Base-by-base conservation (phyloP, 1,139 yeast species). In the Arxiozyma heterogenica region DNA sequence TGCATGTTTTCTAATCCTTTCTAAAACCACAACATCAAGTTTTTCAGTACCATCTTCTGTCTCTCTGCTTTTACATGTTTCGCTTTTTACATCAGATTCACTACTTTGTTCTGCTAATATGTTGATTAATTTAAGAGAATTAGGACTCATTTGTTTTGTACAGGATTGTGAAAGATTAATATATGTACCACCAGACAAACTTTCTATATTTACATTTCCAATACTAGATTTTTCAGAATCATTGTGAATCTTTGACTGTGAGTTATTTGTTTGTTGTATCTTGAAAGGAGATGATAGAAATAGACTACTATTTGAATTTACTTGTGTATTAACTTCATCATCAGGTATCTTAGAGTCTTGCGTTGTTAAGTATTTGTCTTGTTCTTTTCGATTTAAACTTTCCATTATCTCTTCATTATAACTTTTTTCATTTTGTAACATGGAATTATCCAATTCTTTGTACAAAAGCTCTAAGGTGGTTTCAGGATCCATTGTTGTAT, bases 11-110 rank as follows among this genome's bases (percentile, higher is more conserved):
- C 49, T 51, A 23, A 30, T 7, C 17, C 39, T 51, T 25, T 41
- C 25, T 8, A 46, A 23, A 39, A 20, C 12, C 21, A 23, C 41
- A 25, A 43, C 23, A 20, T 39, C 44, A 20, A 23, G 79, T 77
- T 47, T 67, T 64, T 23, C 75, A 62, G 57, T 66, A 67, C 54
- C 51, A n/a, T 64, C 59, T 41, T 61, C 63, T 11, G 51, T 51
- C 38, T 62, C 65, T 21, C 50, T 42, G 21, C 49, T 55, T 3
- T 51, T 54, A 9, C 34, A 49, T 21, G 50, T 52, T 8, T 22
- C 25, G 9, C 45, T 41, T 20, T 41, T 41, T 2, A 18, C 20
- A 41, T 41, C 30, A 30, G 21, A 27, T 21, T 22, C 46, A 30
- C 11, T 43, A 22, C 20, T 43, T 21, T 52, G 57, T 17, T 50